A percentile compares a stretch with the other conserved stretches of the same genome.
Evolutionary conservation across 805 yeast genomes (phyloP).

Genomic region (Diddensiella santjacobensis): DNA sequence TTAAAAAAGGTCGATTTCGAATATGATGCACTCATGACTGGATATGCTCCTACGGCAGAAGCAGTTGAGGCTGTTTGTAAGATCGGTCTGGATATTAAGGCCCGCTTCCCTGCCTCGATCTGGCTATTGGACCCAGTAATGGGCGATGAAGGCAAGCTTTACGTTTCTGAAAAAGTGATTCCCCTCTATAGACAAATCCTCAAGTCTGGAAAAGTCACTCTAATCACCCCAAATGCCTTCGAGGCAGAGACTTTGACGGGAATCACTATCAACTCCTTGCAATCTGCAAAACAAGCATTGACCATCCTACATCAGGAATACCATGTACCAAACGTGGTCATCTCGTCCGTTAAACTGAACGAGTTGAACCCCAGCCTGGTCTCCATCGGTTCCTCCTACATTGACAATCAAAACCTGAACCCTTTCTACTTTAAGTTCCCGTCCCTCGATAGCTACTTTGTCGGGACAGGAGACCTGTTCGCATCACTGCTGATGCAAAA

Average conservation of each 20-base stretch:
- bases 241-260: slow-evolving; percentile 74
- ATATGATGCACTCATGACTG: slow-evolving; percentile 71
- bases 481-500: slow-evolving; percentile 74
- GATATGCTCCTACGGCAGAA: slow-evolving; percentile 67
- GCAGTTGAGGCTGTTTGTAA: slow-evolving; percentile 49
- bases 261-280: slow-evolving; percentile 40
- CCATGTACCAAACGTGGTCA: slow-evolving; percentile 56
- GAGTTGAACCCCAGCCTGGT: slow-evolving; percentile 27
- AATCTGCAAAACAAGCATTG: slow-evolving; percentile 46
- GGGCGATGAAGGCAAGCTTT: slow-evolving; percentile 84
- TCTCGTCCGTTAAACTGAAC: slow-evolving; percentile 50
- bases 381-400: slow-evolving; percentile 44
- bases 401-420: slow-evolving; percentile 2
- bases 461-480: slow-evolving; percentile 93
- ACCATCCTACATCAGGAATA: slow-evolving; percentile 44
- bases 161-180: slow-evolving; percentile 57
- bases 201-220: slow-evolving; percentile 48
- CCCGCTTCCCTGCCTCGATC: slow-evolving; percentile 28
- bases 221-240: slow-evolving; percentile 88
- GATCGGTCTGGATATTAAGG: slow-evolving; percentile 37
- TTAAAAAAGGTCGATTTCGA: slow-evolving; percentile 44
- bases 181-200: slow-evolving; percentile 55
- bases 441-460: slow-evolving; percentile 72
- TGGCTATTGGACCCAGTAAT: slow-evolving; percentile 87
- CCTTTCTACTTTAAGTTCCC: slow-evolving; percentile 50